Base-by-base conservation (phyloP, 177 flowering plant genomes). In the Telopea speciosissima region DNA sequence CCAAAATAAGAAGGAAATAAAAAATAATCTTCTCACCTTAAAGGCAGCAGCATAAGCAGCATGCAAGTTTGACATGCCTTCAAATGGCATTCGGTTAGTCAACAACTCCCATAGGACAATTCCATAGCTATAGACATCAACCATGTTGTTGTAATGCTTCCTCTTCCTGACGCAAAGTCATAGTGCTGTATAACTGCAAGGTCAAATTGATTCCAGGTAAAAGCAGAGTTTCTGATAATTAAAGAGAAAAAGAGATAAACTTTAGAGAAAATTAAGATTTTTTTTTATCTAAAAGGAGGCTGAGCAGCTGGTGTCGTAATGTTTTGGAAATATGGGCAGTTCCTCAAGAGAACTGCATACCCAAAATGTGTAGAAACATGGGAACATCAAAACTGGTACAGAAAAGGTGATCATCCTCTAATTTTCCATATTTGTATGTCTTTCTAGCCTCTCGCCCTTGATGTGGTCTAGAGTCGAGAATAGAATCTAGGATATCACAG, bases 21-120 rank as follows among this genome's bases (percentile, higher is more conserved):
- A 77, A 24, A 59, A 61, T 8, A 68, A 17, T 60, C 67, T 28
- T 25, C 33, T 62, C 69, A 92, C 98, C 97, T 94, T 94, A 75
- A 94, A 90, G 67, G 99, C 99, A 73, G 99, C 97, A 62, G 99
- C 99, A 87, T 95, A 95, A 65, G 97, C 99, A 73, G 99, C 97
- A 79, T 93, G 98, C 82, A 93, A 81, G 76, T 91, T 93, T 65
- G 97, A 89, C 98, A 93, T 93, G 77, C 98, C n/a, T n/a, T n/a
- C n/a, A n/a, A n/a, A n/a, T n/a, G n/a, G n/a, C n/a, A n/a, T n/a
- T n/a, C n/a, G n/a, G 66, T 93, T 93, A 44, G 92, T 90, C 78
- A 93, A 65, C 70, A 93, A 65, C 70, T 93, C 98, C 98, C 98
- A 93, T 10, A 93, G 73, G 67, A 93, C 98, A 75, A 93, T 89